These are phyloP conservation scores for Daedaleopsis sinensis DNA, from an alignment of 768 basidiomycete genomes.

Conservation along the genomic window DNA sequence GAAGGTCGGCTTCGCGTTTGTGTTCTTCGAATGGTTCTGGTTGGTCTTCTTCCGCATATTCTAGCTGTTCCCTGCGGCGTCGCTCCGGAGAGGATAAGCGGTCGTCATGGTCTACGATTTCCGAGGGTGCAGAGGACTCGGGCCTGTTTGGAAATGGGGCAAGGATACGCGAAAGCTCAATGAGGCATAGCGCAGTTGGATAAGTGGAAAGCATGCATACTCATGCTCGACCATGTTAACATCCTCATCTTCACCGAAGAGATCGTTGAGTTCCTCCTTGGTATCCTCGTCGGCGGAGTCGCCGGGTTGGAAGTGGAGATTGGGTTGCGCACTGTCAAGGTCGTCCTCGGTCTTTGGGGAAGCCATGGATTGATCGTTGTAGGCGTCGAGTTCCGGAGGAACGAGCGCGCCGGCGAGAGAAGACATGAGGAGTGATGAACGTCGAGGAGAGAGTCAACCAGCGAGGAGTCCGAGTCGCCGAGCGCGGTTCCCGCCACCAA, in stretches of 20 bases:
- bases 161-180: not conserved
- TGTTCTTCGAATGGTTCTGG: conserved; percentile 58
- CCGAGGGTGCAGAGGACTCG: conserved; percentile 29
- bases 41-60: conserved; percentile 76
- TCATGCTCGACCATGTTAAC: conserved; percentile 46
- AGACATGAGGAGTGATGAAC: conserved; percentile 12
- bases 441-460: too few species aligned
- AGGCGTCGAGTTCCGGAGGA: conserved; percentile 2
- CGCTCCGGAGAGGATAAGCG: conserved; percentile 64
- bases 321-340: conserved; percentile 2
- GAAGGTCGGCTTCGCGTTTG: conserved; percentile 66
- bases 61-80: conserved; percentile 63
- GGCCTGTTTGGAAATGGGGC: conserved; percentile 22
- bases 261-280: conserved; percentile 72
- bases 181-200: not conserved
- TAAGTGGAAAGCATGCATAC: conserved; percentile 36
- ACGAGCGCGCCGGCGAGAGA: conserved; percentile 29
- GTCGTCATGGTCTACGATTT: conserved; percentile 50
- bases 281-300: conserved; percentile 20
- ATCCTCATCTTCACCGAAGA: conserved; percentile 76
- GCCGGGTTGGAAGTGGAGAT: not conserved
- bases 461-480: too few species aligned
- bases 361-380: not conserved
- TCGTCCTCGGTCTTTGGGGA: conserved; percentile 10
- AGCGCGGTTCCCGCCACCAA: not conserved